Evolutionary conservation across 306 rosid species (phyloP).

Genomic region (Gastrolobium bilobum): DNA sequence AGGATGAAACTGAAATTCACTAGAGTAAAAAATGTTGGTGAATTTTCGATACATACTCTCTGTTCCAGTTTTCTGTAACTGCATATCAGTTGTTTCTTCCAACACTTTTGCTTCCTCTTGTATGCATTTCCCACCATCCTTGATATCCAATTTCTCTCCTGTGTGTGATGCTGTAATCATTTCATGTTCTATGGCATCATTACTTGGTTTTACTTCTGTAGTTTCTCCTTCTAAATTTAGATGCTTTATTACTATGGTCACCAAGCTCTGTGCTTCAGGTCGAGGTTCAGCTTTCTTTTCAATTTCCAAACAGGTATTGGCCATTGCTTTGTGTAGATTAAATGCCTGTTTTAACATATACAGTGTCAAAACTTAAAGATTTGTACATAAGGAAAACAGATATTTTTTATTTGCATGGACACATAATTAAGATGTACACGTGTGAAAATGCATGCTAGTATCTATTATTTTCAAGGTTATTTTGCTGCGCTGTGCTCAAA

Average conservation of each 20-base stretch:
- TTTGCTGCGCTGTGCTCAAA: background rate
- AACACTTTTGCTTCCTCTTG: conserved; percentile 19
- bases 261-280: background rate
- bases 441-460: background rate
- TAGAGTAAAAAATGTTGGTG: background rate
- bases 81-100: conserved; percentile 15
- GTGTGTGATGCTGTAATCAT: background rate
- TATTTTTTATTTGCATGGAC: background rate
- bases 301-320: background rate
- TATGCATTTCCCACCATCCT: conserved; percentile 1
- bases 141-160: conserved; percentile 19
- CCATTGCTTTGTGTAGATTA: background rate
- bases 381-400: background rate
- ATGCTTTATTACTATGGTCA: background rate
- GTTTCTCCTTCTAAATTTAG: conserved; percentile 26
- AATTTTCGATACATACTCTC: conserved; percentile 26
- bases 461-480: background rate
- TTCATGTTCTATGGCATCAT: conserved; percentile 29
- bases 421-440: background rate
- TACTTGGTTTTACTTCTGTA: conserved; percentile 31
- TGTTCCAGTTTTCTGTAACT: background rate
- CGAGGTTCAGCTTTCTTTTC: background rate
- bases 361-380: background rate
- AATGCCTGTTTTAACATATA: background rate
- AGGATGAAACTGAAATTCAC: background rate